Evolutionary conservation across 805 yeast species (phyloP).

Genomic region (Dipodascus geniculatus): DNA sequence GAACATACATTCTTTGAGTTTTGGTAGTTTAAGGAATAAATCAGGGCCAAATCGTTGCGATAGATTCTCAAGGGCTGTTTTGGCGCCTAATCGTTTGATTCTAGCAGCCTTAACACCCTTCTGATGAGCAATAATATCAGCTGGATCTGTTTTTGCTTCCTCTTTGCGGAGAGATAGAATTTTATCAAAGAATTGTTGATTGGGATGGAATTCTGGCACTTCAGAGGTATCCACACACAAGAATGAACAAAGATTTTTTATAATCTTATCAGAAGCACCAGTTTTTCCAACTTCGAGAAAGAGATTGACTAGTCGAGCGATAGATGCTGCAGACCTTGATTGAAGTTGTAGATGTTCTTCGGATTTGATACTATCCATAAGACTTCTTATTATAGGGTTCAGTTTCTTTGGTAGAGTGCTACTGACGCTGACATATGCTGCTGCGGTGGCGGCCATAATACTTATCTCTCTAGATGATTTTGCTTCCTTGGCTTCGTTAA

Average conservation of each 20-base stretch:
- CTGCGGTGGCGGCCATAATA: conserved; percentile 64
- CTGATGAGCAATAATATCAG: conserved; percentile 49
- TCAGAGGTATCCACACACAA: conserved; percentile 92
- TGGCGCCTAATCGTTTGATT: conserved; percentile 77
- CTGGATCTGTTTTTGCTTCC: conserved; percentile 51
- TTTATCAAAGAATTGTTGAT: conserved; percentile 38
- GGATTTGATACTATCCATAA: conserved; percentile 84
- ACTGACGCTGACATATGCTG: conserved; percentile 50
- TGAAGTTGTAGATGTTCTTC: conserved; percentile 64
- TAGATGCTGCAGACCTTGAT: conserved; percentile 53
- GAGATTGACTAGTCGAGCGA: conserved; percentile 50
- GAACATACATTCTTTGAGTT: conserved; percentile 51
- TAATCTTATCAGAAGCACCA: conserved; percentile 79
- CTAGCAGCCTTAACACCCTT: conserved; percentile 60
- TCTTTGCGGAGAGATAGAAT: conserved; percentile 73
- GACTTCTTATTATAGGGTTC: conserved; percentile 75
- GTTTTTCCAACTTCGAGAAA: conserved; percentile 45
- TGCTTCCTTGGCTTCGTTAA: conserved; percentile 53
- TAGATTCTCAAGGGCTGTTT: conserved; percentile 51
- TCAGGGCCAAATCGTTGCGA: conserved; percentile 39
- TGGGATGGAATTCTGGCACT: conserved; percentile 81
- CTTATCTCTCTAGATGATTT: conserved; percentile 34
- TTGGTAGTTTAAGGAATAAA: conserved; percentile 53
- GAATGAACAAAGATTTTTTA: conserved; percentile 84
- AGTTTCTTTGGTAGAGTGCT: conserved; percentile 62